These are phyloP conservation scores for Elongisporangium anandrum DNA, from an alignment of 352 stramenopile genomes.

Conservation along the genomic window DNA sequence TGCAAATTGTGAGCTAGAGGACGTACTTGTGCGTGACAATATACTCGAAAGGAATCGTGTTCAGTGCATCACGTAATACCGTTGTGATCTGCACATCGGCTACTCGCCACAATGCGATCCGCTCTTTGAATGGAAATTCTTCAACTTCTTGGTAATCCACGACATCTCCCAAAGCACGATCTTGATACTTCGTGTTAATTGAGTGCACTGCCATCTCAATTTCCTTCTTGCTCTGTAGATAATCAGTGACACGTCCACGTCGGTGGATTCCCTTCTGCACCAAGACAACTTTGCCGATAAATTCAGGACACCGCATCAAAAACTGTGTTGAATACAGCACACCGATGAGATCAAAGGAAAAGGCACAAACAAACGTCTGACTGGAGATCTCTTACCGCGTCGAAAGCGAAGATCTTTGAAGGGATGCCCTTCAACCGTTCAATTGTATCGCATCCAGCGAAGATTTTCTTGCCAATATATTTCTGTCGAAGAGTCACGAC, in stretches of 20 bases:
- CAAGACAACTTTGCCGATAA: constrained; percentile 78
- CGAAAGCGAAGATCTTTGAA: constrained; percentile 95
- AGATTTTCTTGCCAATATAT: constrained; percentile 77
- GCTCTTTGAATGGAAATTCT: constrained; percentile 62
- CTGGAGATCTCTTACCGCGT: constrained; percentile 29
- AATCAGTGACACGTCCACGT: constrained; percentile 90
- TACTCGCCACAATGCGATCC: constrained; percentile 73
- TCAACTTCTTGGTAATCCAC: constrained; percentile 77
- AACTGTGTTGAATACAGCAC: constrained; percentile 41
- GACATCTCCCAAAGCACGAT: constrained; percentile 41
- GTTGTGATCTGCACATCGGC: constrained; percentile 76
- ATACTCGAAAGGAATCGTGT: constrained; percentile 80
- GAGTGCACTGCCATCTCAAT: constrained; percentile 85
- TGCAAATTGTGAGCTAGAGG: too few species aligned
- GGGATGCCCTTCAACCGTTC: constrained; percentile 96
- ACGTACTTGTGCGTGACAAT: constrained; percentile 75
- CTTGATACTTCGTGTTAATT: constrained; percentile 90
- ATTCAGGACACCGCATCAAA: constrained; percentile 80
- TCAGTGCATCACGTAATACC: constrained; percentile 71
- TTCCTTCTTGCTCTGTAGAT: constrained; percentile 92
- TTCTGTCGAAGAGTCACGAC: constrained; percentile 58
- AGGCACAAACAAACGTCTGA: not conserved
- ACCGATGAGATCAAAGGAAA: not conserved
- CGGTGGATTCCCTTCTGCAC: constrained; percentile 77
- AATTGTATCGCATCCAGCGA: constrained; percentile 92